phyloP scores from a whole-genome alignment of 2,329 filamentous ascomycete species.

The Proliferodiscus dingleyae region DNA sequence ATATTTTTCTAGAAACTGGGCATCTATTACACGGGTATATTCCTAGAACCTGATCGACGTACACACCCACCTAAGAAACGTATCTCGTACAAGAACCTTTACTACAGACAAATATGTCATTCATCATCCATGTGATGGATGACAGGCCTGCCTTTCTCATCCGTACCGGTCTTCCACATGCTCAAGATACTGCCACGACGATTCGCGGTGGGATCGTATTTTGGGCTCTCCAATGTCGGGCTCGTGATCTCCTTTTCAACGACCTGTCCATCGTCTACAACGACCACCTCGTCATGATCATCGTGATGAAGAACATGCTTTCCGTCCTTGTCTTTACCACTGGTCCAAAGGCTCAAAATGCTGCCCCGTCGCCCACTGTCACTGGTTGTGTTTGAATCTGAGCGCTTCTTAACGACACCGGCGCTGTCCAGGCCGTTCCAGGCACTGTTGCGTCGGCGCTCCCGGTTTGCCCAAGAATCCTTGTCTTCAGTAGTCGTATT shows the following conservation, averaged over 20 bases:
- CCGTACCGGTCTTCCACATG: constrained; percentile 2
- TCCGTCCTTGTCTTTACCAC: constrained; percentile 1
- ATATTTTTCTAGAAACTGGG: no score
- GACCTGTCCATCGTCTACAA: not conserved
- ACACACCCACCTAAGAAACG: no score
- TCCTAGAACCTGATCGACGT: no score
- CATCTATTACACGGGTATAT: no score
- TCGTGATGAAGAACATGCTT: not conserved
- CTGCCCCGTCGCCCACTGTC: not conserved
- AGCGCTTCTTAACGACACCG: not conserved
- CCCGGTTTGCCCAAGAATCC: constrained; percentile 18
- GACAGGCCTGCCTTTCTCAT: not conserved
- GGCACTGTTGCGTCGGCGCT: constrained; percentile 16
- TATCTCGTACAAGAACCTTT: no score
- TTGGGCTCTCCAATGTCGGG: not conserved
- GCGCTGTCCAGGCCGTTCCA: constrained; percentile 5
- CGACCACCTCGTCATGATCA: not conserved
- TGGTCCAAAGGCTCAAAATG: not conserved
- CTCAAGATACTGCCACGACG: constrained; percentile 5
- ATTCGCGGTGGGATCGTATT: not conserved
- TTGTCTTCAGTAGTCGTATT: constrained; percentile 13
- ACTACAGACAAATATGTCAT: no score
- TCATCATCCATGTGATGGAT: not conserved
- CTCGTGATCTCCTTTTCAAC: not conserved
- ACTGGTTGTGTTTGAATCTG: not conserved